Conservation (phyloP, 805 yeast genomes). For the Candida xyloterini region DNA sequence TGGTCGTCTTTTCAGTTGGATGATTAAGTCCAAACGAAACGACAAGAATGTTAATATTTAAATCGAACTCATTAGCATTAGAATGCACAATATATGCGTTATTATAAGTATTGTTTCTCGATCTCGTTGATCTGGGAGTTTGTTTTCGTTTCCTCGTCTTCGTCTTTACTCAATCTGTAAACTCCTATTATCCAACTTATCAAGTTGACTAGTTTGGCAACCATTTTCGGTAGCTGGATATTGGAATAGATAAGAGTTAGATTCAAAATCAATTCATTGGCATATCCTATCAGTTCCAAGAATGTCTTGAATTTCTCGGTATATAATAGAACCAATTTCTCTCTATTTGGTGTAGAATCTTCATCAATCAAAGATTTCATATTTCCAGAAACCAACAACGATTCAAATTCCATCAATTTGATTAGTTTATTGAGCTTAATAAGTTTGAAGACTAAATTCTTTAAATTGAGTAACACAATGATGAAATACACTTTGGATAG, state of each 20-base stretch:
- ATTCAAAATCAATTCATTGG: constrained; percentile 31
- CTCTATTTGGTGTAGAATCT: constrained; percentile 9
- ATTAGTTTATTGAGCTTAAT: constrained; percentile 25
- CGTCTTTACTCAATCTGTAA: constrained; percentile 30
- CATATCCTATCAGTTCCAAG: constrained; percentile 30
- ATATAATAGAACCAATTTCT: constrained; percentile 21
- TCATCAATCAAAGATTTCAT: not conserved
- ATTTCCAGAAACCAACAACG: constrained; percentile 12
- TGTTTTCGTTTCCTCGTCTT: constrained; percentile 17
- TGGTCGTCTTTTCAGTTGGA: constrained; percentile 16
- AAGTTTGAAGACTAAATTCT: constrained; percentile 22
- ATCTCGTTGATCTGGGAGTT: constrained; percentile 10
- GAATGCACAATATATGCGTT: constrained; percentile 4
- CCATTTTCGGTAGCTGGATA: constrained; percentile 21
- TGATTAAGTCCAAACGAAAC: constrained; percentile 15
- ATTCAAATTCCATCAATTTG: constrained; percentile 23
- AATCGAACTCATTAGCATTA: constrained; percentile 8
- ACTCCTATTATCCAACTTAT: constrained; percentile 31
- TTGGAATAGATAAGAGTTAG: constrained; percentile 24
- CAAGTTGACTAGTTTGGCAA: constrained; percentile 22
- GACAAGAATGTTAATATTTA: constrained; percentile 2
- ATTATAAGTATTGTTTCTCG: constrained; percentile 6
- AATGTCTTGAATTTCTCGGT: constrained; percentile 25
- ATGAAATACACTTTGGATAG: constrained; percentile 29
- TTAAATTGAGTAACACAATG: constrained; percentile 28